Conservation (phyloP, 2,329 filamentous ascomycete genomes). For the Diaporthe humulicola region DNA sequence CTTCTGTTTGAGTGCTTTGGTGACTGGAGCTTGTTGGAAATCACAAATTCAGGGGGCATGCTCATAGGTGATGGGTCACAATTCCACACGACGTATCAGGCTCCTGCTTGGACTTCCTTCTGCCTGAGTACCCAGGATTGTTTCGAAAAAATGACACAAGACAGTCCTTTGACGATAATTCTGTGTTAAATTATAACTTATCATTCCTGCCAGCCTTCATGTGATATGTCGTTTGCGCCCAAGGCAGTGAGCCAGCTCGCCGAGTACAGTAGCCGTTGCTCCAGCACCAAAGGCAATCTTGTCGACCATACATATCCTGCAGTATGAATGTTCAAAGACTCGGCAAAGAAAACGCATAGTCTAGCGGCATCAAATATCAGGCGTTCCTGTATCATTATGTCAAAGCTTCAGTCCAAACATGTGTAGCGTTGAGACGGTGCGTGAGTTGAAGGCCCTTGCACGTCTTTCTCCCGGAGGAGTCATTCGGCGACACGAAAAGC, state of each 20-base stretch:
- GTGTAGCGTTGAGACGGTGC: not conserved
- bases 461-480: not conserved
- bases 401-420: not conserved
- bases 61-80: not conserved
- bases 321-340: not conserved
- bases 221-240: not conserved
- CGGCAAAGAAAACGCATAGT: not conserved
- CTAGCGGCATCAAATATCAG: not conserved
- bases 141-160: not conserved
- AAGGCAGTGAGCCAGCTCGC: not conserved
- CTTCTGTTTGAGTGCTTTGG: not conserved
- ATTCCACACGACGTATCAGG: not conserved
- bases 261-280: not conserved
- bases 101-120: not conserved
- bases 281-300: not conserved
- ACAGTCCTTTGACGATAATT: not conserved
- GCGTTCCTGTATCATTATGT: not conserved
- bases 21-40: not conserved
- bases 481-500: not conserved
- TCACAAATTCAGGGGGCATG: not conserved
- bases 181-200: not conserved
- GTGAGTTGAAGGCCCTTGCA: not conserved
- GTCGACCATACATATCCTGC: not conserved
- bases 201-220: not conserved
- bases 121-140: not conserved